phyloP scores from a whole-genome alignment of 2,329 filamentous ascomycete species.

The Diplodia sapinea region DNA sequence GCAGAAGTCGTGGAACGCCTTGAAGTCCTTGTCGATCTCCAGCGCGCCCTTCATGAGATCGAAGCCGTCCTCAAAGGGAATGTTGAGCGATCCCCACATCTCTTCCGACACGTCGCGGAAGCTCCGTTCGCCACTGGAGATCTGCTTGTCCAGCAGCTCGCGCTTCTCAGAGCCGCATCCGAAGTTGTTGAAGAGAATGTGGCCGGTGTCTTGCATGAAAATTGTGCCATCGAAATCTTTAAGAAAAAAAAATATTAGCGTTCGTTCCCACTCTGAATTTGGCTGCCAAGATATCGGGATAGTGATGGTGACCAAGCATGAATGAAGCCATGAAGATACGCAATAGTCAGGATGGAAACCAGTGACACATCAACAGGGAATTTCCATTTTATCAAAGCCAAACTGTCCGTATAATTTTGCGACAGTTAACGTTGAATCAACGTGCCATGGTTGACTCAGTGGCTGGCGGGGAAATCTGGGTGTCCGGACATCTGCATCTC shows the following conservation, averaged over 20 bases:
- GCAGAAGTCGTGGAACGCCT: slow-evolving; percentile 69
- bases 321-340: not conserved
- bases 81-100: slow-evolving; percentile 71
- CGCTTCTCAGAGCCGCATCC: slow-evolving; percentile 66
- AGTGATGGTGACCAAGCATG: not conserved
- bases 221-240: slow-evolving; percentile 74
- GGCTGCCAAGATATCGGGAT: not conserved
- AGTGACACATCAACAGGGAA: not conserved
- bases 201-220: slow-evolving; percentile 70
- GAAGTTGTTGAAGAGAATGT: slow-evolving; percentile 70
- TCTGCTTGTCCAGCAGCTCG: slow-evolving; percentile 65
- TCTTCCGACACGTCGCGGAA: slow-evolving; percentile 75
- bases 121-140: slow-evolving; percentile 68
- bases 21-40: slow-evolving; percentile 69
- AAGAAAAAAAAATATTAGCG: not conserved
- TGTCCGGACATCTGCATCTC: not conserved
- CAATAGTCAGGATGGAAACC: not conserved
- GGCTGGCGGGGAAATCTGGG: slow-evolving; percentile 24
- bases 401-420: not conserved
- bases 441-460: not conserved
- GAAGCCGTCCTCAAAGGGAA: slow-evolving; percentile 72
- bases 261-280: not conserved
- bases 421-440: not conserved
- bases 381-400: not conserved
- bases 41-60: slow-evolving; percentile 65